Evolutionary conservation across 768 basidiomycete species (phyloP).

Genomic region (Leccinum rimulosum): DNA sequence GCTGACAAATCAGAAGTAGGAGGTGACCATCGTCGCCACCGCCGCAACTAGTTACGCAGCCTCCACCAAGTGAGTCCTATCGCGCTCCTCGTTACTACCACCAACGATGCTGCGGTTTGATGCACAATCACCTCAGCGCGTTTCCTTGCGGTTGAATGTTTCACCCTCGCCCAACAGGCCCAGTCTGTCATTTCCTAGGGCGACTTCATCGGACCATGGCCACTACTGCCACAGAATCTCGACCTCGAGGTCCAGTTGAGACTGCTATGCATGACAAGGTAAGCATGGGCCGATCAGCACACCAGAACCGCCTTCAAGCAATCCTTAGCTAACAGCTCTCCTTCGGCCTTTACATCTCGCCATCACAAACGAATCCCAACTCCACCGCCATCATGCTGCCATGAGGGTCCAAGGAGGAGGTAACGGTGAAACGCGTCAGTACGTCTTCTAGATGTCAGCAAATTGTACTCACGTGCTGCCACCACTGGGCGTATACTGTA

Average conservation of each 20-base stretch:
- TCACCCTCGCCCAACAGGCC: constrained; percentile 19
- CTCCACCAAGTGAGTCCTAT: constrained; percentile 8
- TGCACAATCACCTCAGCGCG: constrained; percentile 14
- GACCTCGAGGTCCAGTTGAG: constrained; percentile 50
- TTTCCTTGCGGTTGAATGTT: constrained; percentile 25
- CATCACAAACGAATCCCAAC: constrained; percentile 80
- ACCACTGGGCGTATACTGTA: constrained; percentile 26
- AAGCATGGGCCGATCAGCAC: constrained; percentile 22
- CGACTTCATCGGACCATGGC: constrained; percentile 29
- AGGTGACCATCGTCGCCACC: neutral
- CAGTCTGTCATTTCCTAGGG: constrained; percentile 17
- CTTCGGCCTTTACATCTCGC: constrained; percentile 61
- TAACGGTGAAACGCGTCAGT: constrained; percentile 81
- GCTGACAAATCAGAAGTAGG: constrained; percentile 17
- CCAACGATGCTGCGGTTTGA: constrained; percentile 21
- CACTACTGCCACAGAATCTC: constrained; percentile 23
- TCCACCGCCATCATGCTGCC: constrained; percentile 80
- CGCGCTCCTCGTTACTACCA: constrained; percentile 9
- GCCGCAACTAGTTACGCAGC: neutral
- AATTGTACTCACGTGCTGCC: constrained; percentile 25
- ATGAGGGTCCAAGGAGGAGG: constrained; percentile 71
- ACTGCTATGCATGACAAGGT: constrained; percentile 62
- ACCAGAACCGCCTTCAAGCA: constrained; percentile 22
- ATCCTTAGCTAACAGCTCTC: constrained; percentile 54
- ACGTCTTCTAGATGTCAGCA: constrained; percentile 13